Base-by-base conservation (phyloP, 2,329 filamentous ascomycete species). In the Cercospora nicotianae region DNA sequence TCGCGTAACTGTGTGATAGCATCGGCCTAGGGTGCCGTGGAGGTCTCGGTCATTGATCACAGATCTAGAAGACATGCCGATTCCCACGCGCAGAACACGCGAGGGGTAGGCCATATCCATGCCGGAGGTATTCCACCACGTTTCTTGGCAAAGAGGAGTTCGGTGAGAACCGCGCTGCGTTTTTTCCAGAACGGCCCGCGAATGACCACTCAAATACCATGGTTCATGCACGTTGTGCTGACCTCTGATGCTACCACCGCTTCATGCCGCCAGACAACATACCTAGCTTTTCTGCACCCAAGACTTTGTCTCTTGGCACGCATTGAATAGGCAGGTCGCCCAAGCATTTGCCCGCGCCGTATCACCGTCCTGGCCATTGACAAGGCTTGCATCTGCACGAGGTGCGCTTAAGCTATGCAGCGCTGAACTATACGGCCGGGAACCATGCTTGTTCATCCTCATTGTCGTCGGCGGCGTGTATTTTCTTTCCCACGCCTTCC, bases 241-340 rank as follows among this genome's bases (percentile, higher is more conserved):
- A 58, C 12, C 26, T 58, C 26, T 31, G 53, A 57, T 57, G 13
- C 53, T 23, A 57, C 20, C 18, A 51, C 45, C 45, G 18, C 45
- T 51, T 13, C 20, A 51, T 30, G 53, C 53, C 26, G 53, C 30
- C 53, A 30, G n/a, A 33, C 26, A 9, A 18, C 53, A 18, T 58
- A 33, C 66, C 64, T 68, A 63, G 62, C 61, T 31, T 31, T 31
- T 48, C 31, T 63, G 58, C 53, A 59, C 20, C 66, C 66, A 67
- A 67, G 66, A 57, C 66, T 63, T 45, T 48, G 18, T 33, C 62
- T 57, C 66, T 68, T 65, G 66, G 66, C 66, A 58, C 20, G 18
- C 57, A 48, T 61, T 18, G 42, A 61, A 58, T 53, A 60, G 66
- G 66, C 66, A 67, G 66, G 66, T 67, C 61, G 45, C 16, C 18